phyloP scores from a whole-genome alignment of 345 rosid genomes.

The Camelina laxa region DNA sequence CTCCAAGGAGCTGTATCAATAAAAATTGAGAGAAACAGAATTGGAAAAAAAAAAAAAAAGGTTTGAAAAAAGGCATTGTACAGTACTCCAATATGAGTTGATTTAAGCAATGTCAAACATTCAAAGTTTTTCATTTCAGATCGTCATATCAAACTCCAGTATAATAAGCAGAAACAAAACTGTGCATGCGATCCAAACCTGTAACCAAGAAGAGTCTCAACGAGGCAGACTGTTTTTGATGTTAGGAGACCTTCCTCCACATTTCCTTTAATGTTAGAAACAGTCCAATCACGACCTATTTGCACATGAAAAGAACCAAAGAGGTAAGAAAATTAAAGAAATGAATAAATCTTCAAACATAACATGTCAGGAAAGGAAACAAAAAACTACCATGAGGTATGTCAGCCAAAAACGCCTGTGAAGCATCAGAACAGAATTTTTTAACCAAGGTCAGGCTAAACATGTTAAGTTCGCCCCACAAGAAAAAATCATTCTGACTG shows the following conservation, averaged over 20 bases:
- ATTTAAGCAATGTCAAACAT: background rate
- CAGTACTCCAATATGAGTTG: background rate
- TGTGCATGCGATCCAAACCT: slow-evolving; percentile 51
- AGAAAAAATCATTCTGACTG: slow-evolving; percentile 50
- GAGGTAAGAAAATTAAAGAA: slow-evolving; percentile 13
- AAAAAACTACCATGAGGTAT: slow-evolving; percentile 61
- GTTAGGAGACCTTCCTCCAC: slow-evolving; percentile 61
- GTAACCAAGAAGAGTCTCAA: slow-evolving; percentile 71
- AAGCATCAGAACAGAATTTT: slow-evolving; percentile 59
- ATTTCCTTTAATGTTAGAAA: slow-evolving; percentile 41
- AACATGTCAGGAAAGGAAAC: background rate
- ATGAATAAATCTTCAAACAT: slow-evolving; percentile 5
- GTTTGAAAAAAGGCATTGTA: background rate
- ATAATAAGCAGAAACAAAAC: slow-evolving; percentile 9
- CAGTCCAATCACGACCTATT: slow-evolving; percentile 54
- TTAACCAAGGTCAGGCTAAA: slow-evolving; percentile 50
- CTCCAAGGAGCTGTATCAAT: slow-evolving; percentile 52
- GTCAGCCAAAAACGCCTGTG: slow-evolving; percentile 45
- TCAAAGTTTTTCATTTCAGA: background rate
- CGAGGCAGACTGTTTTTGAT: slow-evolving; percentile 61
- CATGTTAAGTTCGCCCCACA: slow-evolving; percentile 51
- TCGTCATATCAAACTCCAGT: background rate
- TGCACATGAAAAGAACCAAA: slow-evolving; percentile 13
- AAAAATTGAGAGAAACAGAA: slow-evolving; percentile 1
- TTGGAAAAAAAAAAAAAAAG: background rate